Conservation (phyloP, 371 early-diverging fungal genomes). For the Syncephalastrum sp. region DNA sequence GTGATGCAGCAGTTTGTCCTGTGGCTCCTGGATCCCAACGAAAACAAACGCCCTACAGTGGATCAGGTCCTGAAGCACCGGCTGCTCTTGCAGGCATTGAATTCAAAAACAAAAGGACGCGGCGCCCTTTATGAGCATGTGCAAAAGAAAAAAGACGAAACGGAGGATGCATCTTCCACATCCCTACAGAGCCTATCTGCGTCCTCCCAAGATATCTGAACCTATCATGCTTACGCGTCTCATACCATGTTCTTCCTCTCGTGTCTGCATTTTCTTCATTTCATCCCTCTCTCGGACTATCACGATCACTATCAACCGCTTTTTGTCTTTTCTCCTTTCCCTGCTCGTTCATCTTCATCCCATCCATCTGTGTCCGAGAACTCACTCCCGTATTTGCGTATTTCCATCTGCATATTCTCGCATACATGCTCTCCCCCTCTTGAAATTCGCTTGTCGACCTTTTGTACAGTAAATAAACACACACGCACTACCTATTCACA, state of each 20-base stretch:
- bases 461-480: too few species aligned
- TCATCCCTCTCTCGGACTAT: background rate
- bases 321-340: conserved; percentile 5
- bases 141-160: background rate
- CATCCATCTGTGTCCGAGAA: too few species aligned
- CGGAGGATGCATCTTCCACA: background rate
- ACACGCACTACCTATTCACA: too few species aligned
- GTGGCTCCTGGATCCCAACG: conserved; percentile 11
- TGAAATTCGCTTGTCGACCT: too few species aligned
- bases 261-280: background rate
- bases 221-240: too few species aligned
- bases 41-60: conserved; percentile 15
- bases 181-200: background rate
- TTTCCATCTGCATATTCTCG: too few species aligned
- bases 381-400: too few species aligned
- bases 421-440: too few species aligned
- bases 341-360: too few species aligned
- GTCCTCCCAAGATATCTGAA: background rate
- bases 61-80: conserved; percentile 12
- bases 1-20: conserved; percentile 12
- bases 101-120: background rate
- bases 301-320: conserved; percentile 5
- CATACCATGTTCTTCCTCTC: background rate
- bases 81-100: background rate
- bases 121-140: conserved; percentile 11